Evolutionary conservation across 2,329 filamentous ascomycete genomes (phyloP).

Genomic region (Arthrobotrys entomopaga): DNA sequence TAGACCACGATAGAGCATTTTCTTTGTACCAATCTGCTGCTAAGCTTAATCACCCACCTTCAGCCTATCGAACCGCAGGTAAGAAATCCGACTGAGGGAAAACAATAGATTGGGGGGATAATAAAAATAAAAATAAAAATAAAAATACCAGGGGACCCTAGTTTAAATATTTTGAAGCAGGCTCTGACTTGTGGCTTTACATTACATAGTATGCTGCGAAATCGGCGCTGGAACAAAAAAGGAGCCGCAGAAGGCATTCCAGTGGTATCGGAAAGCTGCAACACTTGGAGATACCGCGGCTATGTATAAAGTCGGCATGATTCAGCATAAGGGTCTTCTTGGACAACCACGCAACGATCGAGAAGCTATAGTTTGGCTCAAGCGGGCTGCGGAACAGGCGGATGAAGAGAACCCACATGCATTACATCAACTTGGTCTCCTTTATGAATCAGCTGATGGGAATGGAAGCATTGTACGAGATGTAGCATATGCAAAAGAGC

Average conservation of each 20-base stretch:
- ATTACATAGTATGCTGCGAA: conserved; percentile 81
- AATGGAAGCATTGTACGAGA: conserved; percentile 79
- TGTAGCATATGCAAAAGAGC: conserved; percentile 78
- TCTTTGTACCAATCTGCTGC: conserved; percentile 91
- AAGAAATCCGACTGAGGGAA: conserved; percentile 5
- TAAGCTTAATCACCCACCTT: conserved; percentile 84
- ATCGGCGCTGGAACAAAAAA: conserved; percentile 92
- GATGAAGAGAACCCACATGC: conserved; percentile 93
- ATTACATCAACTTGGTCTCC: conserved; percentile 82
- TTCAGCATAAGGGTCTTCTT: conserved; percentile 90
- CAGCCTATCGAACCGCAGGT: conserved; percentile 85
- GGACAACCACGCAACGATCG: conserved; percentile 83
- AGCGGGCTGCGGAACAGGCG: conserved; percentile 87
- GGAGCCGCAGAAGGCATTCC: conserved; percentile 91
- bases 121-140: neutral
- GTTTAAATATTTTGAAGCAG: neutral
- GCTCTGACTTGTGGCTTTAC: neutral
- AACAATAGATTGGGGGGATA: neutral
- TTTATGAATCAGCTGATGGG: conserved; percentile 69
- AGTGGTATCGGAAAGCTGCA: conserved; percentile 96
- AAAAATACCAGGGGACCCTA: neutral
- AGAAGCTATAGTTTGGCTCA: conserved; percentile 91
- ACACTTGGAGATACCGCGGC: conserved; percentile 88
- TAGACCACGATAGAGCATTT: conserved; percentile 92
- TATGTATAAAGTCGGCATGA: conserved; percentile 99